A percentile compares a stretch with the other conserved stretches of the same genome.
These are phyloP conservation scores for Verticillium dahliae DNA, from an alignment of 2,329 filamentous ascomycete genomes.

Conservation along the genomic window DNA sequence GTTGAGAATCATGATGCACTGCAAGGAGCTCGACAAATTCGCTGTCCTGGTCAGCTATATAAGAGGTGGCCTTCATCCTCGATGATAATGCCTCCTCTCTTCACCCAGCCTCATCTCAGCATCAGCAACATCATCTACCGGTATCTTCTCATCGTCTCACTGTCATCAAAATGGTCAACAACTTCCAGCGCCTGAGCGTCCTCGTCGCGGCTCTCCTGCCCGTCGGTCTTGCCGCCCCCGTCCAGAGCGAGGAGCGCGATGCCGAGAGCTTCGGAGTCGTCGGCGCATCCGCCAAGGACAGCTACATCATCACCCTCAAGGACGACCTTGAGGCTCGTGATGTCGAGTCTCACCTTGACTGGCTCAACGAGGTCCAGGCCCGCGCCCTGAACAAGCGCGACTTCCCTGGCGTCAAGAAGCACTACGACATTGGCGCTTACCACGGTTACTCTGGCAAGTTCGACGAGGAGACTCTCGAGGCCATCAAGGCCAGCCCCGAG, in stretches of 20 bases:
- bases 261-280: not conserved
- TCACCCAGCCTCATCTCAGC: not conserved
- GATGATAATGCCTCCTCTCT: not conserved
- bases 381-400: conserved; percentile 24
- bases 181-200: conserved; percentile 10
- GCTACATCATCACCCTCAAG: conserved; percentile 41
- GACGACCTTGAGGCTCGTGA: conserved; percentile 17
- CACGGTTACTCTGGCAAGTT: conserved; percentile 37
- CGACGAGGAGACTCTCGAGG: conserved; percentile 30
- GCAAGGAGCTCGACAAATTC: not conserved
- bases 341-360: conserved; percentile 20
- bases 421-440: conserved; percentile 22
- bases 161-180: conserved; percentile 8
- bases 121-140: not conserved
- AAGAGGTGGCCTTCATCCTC: not conserved
- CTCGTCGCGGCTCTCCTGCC: conserved; percentile 8
- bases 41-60: not conserved
- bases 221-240: conserved; percentile 9
- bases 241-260: not conserved
- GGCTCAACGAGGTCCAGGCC: conserved; percentile 21
- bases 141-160: not conserved
- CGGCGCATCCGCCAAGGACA: conserved; percentile 22
- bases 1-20: not conserved
- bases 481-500: conserved; percentile 29
- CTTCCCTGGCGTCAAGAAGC: conserved; percentile 8